Evolutionary conservation across 148 eudicot genomes (phyloP).

Genomic region (Drosera capensis): DNA sequence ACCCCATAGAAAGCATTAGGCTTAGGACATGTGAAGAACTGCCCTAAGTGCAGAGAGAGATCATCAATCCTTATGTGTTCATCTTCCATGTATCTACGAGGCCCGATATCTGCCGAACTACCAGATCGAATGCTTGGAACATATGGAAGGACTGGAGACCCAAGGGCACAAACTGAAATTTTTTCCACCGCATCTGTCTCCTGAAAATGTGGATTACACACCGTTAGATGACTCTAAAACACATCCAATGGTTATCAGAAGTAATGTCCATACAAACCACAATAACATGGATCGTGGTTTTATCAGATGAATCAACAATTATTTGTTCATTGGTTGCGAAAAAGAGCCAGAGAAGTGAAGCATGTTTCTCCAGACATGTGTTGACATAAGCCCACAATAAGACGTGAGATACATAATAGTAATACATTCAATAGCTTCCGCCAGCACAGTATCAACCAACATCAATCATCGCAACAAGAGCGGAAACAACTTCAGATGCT

Average conservation of each 20-base stretch:
- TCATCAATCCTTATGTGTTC: slow-evolving; percentile 71
- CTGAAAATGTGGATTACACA: slow-evolving; percentile 21
- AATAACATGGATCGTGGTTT: too few relatives aligned
- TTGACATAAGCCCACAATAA: too few relatives aligned
- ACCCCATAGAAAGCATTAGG: slow-evolving; percentile 10
- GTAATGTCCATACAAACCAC: neutral
- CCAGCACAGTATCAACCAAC: too few relatives aligned
- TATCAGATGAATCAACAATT: too few relatives aligned
- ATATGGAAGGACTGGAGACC: slow-evolving; percentile 26
- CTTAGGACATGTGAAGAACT: slow-evolving; percentile 37
- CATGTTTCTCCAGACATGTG: too few relatives aligned
- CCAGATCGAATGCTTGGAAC: slow-evolving; percentile 69
- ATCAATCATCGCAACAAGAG: too few relatives aligned
- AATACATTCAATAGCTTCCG: too few relatives aligned
- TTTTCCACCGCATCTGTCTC: slow-evolving; percentile 34
- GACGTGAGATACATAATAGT: too few relatives aligned
- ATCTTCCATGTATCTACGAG: slow-evolving; percentile 83
- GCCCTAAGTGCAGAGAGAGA: slow-evolving; percentile 40
- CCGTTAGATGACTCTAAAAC: too few relatives aligned
- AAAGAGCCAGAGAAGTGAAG: too few relatives aligned
- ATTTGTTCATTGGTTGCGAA: too few relatives aligned
- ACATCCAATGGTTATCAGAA: slow-evolving; percentile 1
- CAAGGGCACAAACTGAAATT: slow-evolving; percentile 18
- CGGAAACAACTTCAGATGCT: too few relatives aligned
- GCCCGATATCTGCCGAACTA: slow-evolving; percentile 64